These are phyloP conservation scores for Plantago major DNA, from an alignment of 257 asterid genomes.

Conservation along the genomic window DNA sequence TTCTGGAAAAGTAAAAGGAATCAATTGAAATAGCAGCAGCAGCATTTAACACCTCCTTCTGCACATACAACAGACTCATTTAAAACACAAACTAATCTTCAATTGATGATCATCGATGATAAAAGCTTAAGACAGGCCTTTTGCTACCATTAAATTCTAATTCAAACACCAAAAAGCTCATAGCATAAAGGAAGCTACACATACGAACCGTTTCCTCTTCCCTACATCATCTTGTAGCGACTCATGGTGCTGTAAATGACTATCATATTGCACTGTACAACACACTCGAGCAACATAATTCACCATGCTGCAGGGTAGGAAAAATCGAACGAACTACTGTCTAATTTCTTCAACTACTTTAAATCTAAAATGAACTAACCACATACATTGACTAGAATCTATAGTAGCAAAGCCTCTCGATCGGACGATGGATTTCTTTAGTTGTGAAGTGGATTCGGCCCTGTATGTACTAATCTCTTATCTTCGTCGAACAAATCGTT, in stretches of 20 bases:
- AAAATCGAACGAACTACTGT: background rate
- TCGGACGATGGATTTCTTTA: conserved; percentile 16
- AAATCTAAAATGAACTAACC: conserved; percentile 19
- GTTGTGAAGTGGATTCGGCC: conserved; percentile 59
- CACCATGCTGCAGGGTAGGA: too few species aligned
- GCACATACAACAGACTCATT: too few species aligned
- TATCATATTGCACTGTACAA: too few species aligned
- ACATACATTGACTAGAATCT: conserved; percentile 19
- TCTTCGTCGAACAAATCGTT: conserved; percentile 31
- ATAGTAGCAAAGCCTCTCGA: conserved; percentile 24
- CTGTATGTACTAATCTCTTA: conserved; percentile 52
- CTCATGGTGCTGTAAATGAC: too few species aligned
- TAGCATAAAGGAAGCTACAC: conserved; percentile 6
- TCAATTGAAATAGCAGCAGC: conserved; percentile 25
- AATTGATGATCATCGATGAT: background rate
- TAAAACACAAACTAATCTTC: background rate
- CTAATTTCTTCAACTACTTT: background rate
- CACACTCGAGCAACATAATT: too few species aligned
- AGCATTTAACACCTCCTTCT: conserved; percentile 21
- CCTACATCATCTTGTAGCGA: background rate
- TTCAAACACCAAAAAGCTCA: conserved; percentile 14
- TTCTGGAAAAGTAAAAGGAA: background rate
- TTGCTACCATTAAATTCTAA: conserved; percentile 43
- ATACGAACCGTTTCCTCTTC: background rate
- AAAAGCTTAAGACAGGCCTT: conserved; percentile 12